Percentiles rank a stretch among this genome's conserved stretches.
phyloP scores from a whole-genome alignment of 2,329 filamentous ascomycete species.

The Aspergillus awamori region DNA sequence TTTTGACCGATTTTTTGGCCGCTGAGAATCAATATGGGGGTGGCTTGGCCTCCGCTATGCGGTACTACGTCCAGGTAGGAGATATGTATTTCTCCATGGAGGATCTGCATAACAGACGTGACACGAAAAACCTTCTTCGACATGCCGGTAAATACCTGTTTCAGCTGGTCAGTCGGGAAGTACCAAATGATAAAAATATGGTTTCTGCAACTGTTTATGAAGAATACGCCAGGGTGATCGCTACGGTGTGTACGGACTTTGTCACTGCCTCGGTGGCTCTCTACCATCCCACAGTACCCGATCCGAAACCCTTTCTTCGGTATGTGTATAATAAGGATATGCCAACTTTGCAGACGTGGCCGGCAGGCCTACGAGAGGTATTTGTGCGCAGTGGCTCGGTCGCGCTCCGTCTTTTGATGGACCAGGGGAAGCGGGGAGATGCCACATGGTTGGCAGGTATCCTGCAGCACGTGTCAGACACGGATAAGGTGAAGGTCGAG shows the following conservation, averaged over 20 bases:
- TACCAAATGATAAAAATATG: constrained; percentile 25
- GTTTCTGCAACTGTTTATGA: constrained; percentile 38
- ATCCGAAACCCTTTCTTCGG: constrained; percentile 34
- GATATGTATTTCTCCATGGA: constrained; percentile 23
- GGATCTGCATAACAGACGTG: constrained; percentile 10
- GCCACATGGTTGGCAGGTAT: constrained; percentile 34
- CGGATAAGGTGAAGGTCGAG: constrained; percentile 23
- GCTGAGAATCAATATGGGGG: constrained; percentile 39
- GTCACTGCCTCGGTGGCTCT: constrained; percentile 35
- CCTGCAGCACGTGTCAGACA: constrained; percentile 36
- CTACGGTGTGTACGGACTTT: constrained; percentile 28
- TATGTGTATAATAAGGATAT: constrained; percentile 30
- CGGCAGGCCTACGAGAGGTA: constrained; percentile 27
- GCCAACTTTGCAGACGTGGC: constrained; percentile 23
- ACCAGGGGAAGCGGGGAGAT: constrained; percentile 34
- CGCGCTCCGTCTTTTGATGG: constrained; percentile 41
- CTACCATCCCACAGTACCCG: constrained; percentile 43
- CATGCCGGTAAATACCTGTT: constrained; percentile 30
- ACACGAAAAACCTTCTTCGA: constrained; percentile 25
- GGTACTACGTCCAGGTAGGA: constrained; percentile 33
- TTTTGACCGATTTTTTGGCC: constrained; percentile 36
- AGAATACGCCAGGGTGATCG: constrained; percentile 31
- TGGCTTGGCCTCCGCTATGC: constrained; percentile 36
- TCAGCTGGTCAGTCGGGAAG: constrained; percentile 28
- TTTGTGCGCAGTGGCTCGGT: constrained; percentile 41